Percentiles rank a stretch among this genome's conserved stretches.
Evolutionary conservation across 768 basidiomycete genomes (phyloP).

Genomic region (Butyriboletus loyo): DNA sequence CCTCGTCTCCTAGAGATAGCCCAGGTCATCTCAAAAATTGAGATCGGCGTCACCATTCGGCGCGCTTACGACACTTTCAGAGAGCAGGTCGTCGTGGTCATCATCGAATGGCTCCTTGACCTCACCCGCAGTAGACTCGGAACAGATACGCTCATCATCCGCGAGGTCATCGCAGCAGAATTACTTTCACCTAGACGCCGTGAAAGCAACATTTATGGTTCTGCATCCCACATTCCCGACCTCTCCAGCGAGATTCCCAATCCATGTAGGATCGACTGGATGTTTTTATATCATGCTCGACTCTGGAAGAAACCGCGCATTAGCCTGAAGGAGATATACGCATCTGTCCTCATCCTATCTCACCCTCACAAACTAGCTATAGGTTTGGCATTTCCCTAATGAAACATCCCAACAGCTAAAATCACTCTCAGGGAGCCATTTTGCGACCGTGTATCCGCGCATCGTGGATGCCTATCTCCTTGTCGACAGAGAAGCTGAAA

Average conservation of each 20-base stretch:
- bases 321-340: conserved; percentile 80
- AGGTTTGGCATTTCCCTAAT: conserved; percentile 43
- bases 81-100: conserved; percentile 78
- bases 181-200: conserved; percentile 59
- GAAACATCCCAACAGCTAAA: conserved; percentile 4
- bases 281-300: conserved; percentile 78
- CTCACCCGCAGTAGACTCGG: conserved; percentile 71
- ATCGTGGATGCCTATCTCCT: conserved; percentile 90
- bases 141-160: conserved; percentile 60
- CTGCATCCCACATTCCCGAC: conserved; percentile 36
- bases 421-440: conserved; percentile 61
- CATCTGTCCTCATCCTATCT: conserved; percentile 67
- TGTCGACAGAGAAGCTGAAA: conserved; percentile 91
- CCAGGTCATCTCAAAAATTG: conserved; percentile 78
- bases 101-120: conserved; percentile 85
- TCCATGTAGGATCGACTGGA: conserved; percentile 65
- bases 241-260: conserved; percentile 41
- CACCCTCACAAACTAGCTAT: conserved; percentile 73
- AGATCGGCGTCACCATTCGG: conserved; percentile 87
- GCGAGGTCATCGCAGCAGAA: conserved; percentile 71
- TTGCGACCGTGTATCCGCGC: conserved; percentile 80
- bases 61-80: conserved; percentile 84
- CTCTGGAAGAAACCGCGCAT: conserved; percentile 84
- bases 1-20: conserved; percentile 70
- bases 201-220: conserved; percentile 45